These are phyloP conservation scores for Ascochyta rabiei DNA, from an alignment of 2,329 filamentous ascomycete genomes.

Conservation along the genomic window DNA sequence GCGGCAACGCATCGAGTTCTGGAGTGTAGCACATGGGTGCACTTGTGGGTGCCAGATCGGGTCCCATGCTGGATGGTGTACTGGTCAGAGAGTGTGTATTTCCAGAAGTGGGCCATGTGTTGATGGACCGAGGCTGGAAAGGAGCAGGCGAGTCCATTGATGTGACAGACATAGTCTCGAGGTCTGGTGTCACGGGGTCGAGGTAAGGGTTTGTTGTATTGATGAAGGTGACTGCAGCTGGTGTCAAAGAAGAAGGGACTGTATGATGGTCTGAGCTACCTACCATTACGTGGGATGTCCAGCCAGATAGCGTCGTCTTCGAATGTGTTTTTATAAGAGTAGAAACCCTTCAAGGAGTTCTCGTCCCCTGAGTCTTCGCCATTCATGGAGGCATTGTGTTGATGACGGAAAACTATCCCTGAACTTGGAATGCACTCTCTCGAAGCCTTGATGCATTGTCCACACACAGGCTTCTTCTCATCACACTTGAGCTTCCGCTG, in stretches of 20 bases:
- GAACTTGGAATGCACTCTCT: conserved; percentile 66
- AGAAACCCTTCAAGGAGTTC: conserved; percentile 64
- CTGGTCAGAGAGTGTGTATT: conserved; percentile 36
- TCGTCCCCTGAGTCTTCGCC: conserved; percentile 52
- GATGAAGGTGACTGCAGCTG: conserved; percentile 61
- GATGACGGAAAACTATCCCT: conserved; percentile 70
- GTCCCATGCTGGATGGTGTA: conserved; percentile 53
- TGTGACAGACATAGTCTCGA: conserved; percentile 39
- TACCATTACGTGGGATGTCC: conserved; percentile 65
- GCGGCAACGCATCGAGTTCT: conserved; percentile 36
- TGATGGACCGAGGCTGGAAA: conserved; percentile 34
- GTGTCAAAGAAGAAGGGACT: conserved; percentile 13
- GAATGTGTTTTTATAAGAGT: conserved; percentile 71
- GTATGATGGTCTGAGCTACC: conserved; percentile 13
- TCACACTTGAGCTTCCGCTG: conserved; percentile 69
- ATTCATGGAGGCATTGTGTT: conserved; percentile 73
- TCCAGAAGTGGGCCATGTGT: conserved; percentile 37
- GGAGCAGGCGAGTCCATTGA: conserved; percentile 42
- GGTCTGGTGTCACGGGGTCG: conserved; percentile 50
- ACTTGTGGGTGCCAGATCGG: conserved; percentile 60
- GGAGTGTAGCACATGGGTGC: conserved; percentile 37
- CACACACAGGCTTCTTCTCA: conserved; percentile 65
- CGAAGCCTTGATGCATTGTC: conserved; percentile 65
- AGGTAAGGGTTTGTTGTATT: conserved; percentile 67
- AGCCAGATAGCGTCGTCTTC: conserved; percentile 66